Evolutionary conservation across 257 asterid genomes (phyloP).

Genomic region (Leonotis leonurus): DNA sequence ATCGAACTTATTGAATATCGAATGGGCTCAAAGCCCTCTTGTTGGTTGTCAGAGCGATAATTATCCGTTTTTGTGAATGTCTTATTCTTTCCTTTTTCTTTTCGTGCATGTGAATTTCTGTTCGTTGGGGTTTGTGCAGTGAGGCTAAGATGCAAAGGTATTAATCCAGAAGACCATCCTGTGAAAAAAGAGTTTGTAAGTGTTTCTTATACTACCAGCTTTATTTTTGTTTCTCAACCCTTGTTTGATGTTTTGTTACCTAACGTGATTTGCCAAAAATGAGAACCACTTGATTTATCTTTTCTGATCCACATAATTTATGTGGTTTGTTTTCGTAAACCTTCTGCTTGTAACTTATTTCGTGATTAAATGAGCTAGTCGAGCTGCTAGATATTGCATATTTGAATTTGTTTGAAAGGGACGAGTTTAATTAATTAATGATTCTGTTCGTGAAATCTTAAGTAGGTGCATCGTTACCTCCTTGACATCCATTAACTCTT

Average conservation of each 20-base stretch:
- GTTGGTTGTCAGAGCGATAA: not conserved
- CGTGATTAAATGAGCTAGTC: not conserved
- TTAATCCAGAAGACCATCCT: slow-evolving; percentile 75
- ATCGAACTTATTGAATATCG: not conserved
- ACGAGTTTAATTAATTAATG: not conserved
- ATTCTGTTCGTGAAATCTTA: not conserved
- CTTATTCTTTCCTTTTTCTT: not conserved
- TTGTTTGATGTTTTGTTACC: not conserved
- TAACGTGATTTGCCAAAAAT: too few species aligned
- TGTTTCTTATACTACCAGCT: slow-evolving; percentile 4
- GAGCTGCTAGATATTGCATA: slow-evolving; percentile 3
- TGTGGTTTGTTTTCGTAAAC: not conserved
- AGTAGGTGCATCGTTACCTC: not conserved
- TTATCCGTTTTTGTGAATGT: slow-evolving; percentile 46
- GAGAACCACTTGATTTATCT: not conserved
- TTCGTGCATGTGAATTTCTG: not conserved
- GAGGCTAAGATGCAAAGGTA: slow-evolving; percentile 90
- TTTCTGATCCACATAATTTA: not conserved
- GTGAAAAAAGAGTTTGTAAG: slow-evolving; percentile 72
- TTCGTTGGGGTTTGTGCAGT: slow-evolving; percentile 44
- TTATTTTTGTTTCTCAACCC: not conserved
- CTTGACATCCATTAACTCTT: not conserved
- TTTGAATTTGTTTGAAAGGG: not conserved
- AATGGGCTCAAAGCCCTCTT: not conserved
- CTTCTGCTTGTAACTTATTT: not conserved